These are phyloP conservation scores for Ganoderma meredithae DNA, from an alignment of 1,284 basidiomycete species.

Conservation along the genomic window DNA sequence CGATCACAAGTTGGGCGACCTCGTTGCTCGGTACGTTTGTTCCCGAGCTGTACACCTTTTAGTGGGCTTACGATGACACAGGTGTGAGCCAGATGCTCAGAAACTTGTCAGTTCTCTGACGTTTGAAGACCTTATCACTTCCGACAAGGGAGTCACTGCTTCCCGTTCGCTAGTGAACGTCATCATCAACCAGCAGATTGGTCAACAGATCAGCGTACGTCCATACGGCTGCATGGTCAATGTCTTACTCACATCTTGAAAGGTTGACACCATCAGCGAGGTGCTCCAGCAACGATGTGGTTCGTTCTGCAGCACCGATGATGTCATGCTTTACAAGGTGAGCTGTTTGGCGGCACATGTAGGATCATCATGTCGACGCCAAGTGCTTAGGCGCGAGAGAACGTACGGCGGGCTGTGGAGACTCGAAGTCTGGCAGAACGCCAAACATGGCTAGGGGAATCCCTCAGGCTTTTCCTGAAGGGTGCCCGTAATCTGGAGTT, in stretches of 20 bases:
- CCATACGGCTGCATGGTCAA: background rate
- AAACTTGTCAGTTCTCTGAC: slow-evolving; percentile 73
- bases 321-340: slow-evolving; percentile 97
- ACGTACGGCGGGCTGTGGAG: slow-evolving; percentile 89
- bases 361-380: background rate
- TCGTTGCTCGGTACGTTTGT: slow-evolving; percentile 77
- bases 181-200: slow-evolving; percentile 97
- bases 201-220: slow-evolving; percentile 91
- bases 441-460: slow-evolving; percentile 81
- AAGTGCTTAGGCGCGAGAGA: slow-evolving; percentile 85
- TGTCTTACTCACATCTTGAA: background rate
- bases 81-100: slow-evolving; percentile 77
- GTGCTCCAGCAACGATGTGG: slow-evolving; percentile 94
- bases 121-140: slow-evolving; percentile 87
- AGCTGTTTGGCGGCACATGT: slow-evolving; percentile 17
- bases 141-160: slow-evolving; percentile 81
- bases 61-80: slow-evolving; percentile 37
- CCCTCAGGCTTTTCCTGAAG: slow-evolving; percentile 86
- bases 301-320: slow-evolving; percentile 97
- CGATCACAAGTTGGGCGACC: slow-evolving; percentile 90
- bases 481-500: slow-evolving; percentile 87
- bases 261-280: slow-evolving; percentile 97
- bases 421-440: slow-evolving; percentile 77
- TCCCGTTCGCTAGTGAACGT: slow-evolving; percentile 93
- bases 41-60: slow-evolving; percentile 6